phyloP scores from a whole-genome alignment of 352 stramenopile genomes.

The Globisporangium nunn region DNA sequence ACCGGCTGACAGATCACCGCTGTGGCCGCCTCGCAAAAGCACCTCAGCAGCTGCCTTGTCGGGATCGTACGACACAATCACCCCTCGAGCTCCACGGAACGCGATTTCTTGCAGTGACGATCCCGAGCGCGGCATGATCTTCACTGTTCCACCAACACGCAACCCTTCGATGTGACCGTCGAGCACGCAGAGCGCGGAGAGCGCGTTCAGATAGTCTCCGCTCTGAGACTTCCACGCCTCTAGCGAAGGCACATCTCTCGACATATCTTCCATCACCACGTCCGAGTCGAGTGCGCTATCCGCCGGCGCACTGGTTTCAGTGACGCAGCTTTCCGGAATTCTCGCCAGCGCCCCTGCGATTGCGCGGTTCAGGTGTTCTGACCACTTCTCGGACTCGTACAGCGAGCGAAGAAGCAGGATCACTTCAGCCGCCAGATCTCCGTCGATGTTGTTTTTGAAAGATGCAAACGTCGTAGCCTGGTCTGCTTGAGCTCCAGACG shows the following conservation, averaged over 20 bases:
- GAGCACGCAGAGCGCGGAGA: conserved; percentile 74
- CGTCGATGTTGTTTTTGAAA: conserved; percentile 28
- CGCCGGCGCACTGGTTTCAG: conserved; percentile 13
- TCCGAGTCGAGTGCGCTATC: conserved; percentile 42
- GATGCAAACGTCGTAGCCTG: background rate
- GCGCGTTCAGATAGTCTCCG: conserved; percentile 44
- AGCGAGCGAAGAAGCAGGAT: conserved; percentile 77
- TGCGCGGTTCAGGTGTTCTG: conserved; percentile 50
- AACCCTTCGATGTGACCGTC: conserved; percentile 83
- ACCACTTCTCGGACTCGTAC: conserved; percentile 74
- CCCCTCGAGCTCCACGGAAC: conserved; percentile 61
- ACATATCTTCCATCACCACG: conserved; percentile 83
- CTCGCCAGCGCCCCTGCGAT: conserved; percentile 45
- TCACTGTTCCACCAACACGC: conserved; percentile 73
- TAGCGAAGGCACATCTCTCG: conserved; percentile 45
- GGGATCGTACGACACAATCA: conserved; percentile 73
- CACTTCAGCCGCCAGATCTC: conserved; percentile 61
- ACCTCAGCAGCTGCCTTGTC: conserved; percentile 82
- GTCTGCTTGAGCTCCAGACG: conserved; percentile 3
- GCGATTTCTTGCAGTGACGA: conserved; percentile 68
- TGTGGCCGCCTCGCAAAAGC: conserved; percentile 40
- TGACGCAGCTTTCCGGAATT: conserved; percentile 40
- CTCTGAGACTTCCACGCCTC: conserved; percentile 46
- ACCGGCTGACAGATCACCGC: conserved; percentile 21
- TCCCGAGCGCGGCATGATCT: conserved; percentile 69